Percentiles rank a stretch among this genome's conserved stretches.
These are phyloP conservation scores for Saksenaea vasiformis DNA, from an alignment of 371 early-diverging fungal species.

Conservation along the genomic window DNA sequence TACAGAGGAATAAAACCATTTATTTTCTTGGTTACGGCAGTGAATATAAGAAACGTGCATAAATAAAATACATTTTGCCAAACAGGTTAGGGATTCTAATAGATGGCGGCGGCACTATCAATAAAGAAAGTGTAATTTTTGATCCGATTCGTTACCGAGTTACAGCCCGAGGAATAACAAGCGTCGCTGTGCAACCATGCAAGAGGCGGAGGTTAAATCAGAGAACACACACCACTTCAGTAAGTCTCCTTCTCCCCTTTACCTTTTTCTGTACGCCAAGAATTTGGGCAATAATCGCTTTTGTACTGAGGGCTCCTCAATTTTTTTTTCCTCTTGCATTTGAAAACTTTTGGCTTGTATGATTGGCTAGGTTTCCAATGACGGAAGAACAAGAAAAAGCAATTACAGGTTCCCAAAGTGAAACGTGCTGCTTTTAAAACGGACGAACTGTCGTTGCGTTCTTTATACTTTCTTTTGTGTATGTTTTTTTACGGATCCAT, in stretches of 20 bases:
- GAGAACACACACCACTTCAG: too few relatives aligned
- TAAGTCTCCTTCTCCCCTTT: neutral
- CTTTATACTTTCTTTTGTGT: neutral
- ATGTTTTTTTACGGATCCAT: neutral
- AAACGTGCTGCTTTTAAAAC: slow-evolving; percentile 5
- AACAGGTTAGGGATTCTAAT: neutral
- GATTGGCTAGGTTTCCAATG: neutral
- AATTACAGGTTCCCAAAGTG: neutral
- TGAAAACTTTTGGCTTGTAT: neutral
- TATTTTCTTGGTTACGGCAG: neutral
- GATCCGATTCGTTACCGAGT: slow-evolving; percentile 4
- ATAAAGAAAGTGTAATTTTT: too few relatives aligned
- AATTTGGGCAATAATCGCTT: neutral
- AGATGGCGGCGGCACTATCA: neutral
- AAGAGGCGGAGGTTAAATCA: neutral
- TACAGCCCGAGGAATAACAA: neutral
- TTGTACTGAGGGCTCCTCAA: neutral
- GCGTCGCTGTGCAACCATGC: neutral
- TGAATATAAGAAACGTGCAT: neutral
- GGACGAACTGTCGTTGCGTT: neutral
- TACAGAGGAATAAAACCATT: neutral
- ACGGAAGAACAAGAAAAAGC: neutral
- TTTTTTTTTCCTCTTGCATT: neutral
- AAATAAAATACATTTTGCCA: neutral
- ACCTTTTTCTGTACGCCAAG: slow-evolving; percentile 4